Evolutionary conservation across 345 rosid species (phyloP).

Genomic region (Citrus unshiu): DNA sequence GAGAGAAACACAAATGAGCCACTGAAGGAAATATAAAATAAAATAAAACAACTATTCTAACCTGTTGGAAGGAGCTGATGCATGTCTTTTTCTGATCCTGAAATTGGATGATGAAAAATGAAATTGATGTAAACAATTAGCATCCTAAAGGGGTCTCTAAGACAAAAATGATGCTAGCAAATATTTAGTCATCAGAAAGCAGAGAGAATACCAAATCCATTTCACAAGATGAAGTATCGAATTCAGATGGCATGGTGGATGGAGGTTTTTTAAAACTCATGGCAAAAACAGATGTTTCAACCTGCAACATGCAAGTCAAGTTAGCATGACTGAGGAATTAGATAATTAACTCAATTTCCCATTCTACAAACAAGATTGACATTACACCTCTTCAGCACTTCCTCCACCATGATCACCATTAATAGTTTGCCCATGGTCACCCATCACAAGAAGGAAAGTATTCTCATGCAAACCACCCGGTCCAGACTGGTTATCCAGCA

Average conservation of each 20-base stretch:
- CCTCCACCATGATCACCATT: constrained; percentile 99
- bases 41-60: constrained; percentile 25
- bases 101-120: constrained; percentile 20
- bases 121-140: background rate
- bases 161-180: background rate
- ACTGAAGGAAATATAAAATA: too few species aligned
- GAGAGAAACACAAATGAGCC: constrained; percentile 1
- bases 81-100: constrained; percentile 62
- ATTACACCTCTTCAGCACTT: constrained; percentile 77
- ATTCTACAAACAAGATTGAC: constrained; percentile 5
- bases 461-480: constrained; percentile 82
- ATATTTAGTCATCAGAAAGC: constrained; percentile 6
- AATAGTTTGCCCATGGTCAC: constrained; percentile 95
- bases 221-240: constrained; percentile 62
- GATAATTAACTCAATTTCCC: constrained; percentile 10
- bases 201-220: constrained; percentile 43
- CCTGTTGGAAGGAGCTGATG: constrained; percentile 78
- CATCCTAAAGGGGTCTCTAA: background rate
- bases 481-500: constrained; percentile 59
- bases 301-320: constrained; percentile 43
- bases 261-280: constrained; percentile 75
- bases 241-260: constrained; percentile 52
- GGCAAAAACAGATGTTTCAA: constrained; percentile 86
- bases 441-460: constrained; percentile 88
- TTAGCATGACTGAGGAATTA: constrained; percentile 16